These are phyloP conservation scores for Solanum hybrid DNA, from an alignment of 305 asterid genomes.

Conservation along the genomic window DNA sequence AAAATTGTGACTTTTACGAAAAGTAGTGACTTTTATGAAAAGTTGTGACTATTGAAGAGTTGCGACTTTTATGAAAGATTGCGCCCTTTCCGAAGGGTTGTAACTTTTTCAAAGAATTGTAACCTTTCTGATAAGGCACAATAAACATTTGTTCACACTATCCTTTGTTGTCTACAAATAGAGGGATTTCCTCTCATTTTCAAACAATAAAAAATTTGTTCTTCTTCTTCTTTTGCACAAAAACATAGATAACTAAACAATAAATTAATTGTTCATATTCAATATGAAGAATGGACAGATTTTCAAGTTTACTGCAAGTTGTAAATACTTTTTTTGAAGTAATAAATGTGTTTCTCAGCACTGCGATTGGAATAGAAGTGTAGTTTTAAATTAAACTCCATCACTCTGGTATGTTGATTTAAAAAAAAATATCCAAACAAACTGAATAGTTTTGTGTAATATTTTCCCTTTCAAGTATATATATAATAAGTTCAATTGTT, in stretches of 20 bases:
- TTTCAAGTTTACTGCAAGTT: background rate
- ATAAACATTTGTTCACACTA: background rate
- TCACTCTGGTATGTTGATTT: background rate
- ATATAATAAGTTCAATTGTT: background rate
- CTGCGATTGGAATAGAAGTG: too few relatives aligned
- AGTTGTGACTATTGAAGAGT: too few relatives aligned
- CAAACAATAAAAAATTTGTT: too few relatives aligned
- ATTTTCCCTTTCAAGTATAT: background rate
- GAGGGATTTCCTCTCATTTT: background rate
- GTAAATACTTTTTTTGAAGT: background rate
- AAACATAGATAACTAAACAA: background rate
- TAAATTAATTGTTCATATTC: too few relatives aligned
- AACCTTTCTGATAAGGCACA: background rate
- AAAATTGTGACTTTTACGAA: background rate
- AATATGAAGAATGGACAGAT: background rate
- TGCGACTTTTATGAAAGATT: background rate
- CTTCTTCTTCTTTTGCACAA: background rate
- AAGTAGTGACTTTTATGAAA: too few relatives aligned
- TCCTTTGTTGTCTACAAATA: background rate
- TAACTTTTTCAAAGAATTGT: too few relatives aligned
- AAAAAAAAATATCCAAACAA: background rate
- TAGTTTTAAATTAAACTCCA: background rate
- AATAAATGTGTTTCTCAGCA: background rate
- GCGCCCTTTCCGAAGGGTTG: too few relatives aligned
- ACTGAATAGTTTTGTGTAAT: background rate